These are phyloP conservation scores for Lepiota brunneoincarnata DNA, from an alignment of 768 basidiomycete species.

Conservation along the genomic window DNA sequence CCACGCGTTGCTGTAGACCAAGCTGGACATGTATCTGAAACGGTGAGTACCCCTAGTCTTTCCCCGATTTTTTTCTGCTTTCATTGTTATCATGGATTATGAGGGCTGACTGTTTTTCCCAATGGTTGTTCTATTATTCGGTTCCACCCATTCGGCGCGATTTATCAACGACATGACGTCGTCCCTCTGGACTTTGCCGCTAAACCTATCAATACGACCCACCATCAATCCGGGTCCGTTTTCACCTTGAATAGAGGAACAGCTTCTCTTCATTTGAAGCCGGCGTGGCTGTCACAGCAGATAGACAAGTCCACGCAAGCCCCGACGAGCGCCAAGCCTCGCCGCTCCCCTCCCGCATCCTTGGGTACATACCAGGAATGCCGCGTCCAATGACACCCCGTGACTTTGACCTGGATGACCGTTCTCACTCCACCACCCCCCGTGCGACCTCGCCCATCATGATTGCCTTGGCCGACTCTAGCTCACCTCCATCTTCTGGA, in stretches of 20 bases:
- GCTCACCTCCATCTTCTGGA: slow-evolving; percentile 11
- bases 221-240: slow-evolving; percentile 10
- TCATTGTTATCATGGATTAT: neutral
- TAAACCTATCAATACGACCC: neutral
- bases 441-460: slow-evolving; percentile 69
- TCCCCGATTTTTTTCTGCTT: slow-evolving; percentile 1
- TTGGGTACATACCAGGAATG: slow-evolving; percentile 90
- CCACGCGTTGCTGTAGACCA: slow-evolving; percentile 37
- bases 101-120: neutral
- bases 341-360: slow-evolving; percentile 57
- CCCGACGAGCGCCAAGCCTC: slow-evolving; percentile 53
- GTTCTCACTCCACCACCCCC: slow-evolving; percentile 74
- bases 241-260: slow-evolving; percentile 27
- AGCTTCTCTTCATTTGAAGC: slow-evolving; percentile 46
- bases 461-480: slow-evolving; percentile 27
- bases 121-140: neutral
- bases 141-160: neutral
- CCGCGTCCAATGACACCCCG: slow-evolving; percentile 89
- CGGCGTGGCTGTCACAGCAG: slow-evolving; percentile 47
- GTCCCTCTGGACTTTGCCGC: neutral
- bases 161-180: neutral
- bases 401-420: slow-evolving; percentile 66
- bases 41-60: slow-evolving; percentile 25
- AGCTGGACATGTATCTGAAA: slow-evolving; percentile 20
- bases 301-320: slow-evolving; percentile 31